Base-by-base conservation (phyloP, 2,329 filamentous ascomycete genomes). In the Ceratocystis colombiana region DNA sequence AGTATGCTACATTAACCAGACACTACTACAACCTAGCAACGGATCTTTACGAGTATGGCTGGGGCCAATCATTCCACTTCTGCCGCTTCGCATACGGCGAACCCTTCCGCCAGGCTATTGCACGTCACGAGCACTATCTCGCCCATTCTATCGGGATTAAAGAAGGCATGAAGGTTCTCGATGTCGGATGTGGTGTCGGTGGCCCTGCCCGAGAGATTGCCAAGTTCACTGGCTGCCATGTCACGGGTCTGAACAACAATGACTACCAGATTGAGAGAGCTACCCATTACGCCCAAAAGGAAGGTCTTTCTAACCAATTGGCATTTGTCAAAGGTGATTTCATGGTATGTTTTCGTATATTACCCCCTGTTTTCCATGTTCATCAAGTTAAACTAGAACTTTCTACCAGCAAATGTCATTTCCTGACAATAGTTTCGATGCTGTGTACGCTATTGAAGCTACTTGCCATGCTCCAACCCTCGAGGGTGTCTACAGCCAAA, bases 1-100 rank as follows among this genome's bases (percentile, higher is more conserved):
- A 96, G 78, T 97, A 97, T 76, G 93, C 92, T 64, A 95, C 90
- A 45, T 79, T 97, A 74, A 96, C 93, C 61, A 86, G 89, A 81
- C 91, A 96, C 76, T 96, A 96, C 82, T 96, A 96, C 81, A 96
- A 96, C 78, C 84, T 96, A 62, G 91, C 90, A n/a, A 96, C 92
- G 71, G 92, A 96, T 74, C 78, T 96, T 63, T 96, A 96, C 81
- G 94, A 97, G 80, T 94, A 96, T 72, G 94, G 92, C 72, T 99
- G 94, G 92, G 90, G 90, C 69, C 87, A 91, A 73, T 93, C 88
- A 62, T 99, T 99, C 83, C 93, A 99, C 79, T 97, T 99, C 83
- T 96, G 90, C 79, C 90, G 93, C 70, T 96, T 93, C 77, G 88
- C 90, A 66, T 80, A 86, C 71, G 88, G 88, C 74, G 94, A 99